Evolutionary conservation across 352 stramenopile species (phyloP).

Genomic region (Globisporangium nunn): DNA sequence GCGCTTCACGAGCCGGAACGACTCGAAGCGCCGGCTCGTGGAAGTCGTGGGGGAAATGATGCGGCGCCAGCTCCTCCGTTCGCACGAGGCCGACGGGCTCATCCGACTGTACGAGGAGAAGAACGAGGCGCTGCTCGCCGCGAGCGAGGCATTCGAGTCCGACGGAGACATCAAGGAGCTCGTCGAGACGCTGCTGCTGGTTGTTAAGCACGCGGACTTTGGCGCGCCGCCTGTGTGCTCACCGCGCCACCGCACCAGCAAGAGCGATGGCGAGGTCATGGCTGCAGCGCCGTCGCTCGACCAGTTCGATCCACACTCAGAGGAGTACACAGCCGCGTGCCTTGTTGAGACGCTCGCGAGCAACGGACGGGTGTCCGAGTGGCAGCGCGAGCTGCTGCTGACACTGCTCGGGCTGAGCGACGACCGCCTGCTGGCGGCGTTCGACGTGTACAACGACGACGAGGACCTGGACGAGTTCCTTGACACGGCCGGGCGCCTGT

Average conservation of each 20-base stretch:
- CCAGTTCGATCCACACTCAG: constrained; percentile 6
- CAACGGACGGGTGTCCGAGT: constrained; percentile 32
- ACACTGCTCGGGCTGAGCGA: constrained; percentile 32
- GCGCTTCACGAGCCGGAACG: constrained; percentile 41
- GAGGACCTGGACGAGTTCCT: constrained; percentile 36
- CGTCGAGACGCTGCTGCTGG: constrained; percentile 69
- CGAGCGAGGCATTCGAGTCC: constrained; percentile 62
- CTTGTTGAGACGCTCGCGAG: constrained; percentile 30
- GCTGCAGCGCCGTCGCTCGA: constrained; percentile 6
- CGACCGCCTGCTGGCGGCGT: constrained; percentile 39
- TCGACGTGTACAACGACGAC: constrained; percentile 52
- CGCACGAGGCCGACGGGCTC: constrained; percentile 52
- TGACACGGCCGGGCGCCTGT: constrained; percentile 49
- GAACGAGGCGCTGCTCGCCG: constrained; percentile 68
- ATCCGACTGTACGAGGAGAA: constrained; percentile 53
- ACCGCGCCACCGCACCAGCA: constrained; percentile 8
- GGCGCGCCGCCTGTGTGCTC: constrained; percentile 21
- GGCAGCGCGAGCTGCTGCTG: constrained; percentile 60
- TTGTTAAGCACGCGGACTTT: constrained; percentile 78
- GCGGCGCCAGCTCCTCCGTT: constrained; percentile 32
- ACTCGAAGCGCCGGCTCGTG: constrained; percentile 38
- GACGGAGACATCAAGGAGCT: constrained; percentile 71
- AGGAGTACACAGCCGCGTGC: constrained; percentile 19
- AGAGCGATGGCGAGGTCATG: background rate
- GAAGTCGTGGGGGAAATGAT: constrained; percentile 71